Conservation (phyloP, 2,329 filamentous ascomycete species). For the Aureobasidium sp. region DNA sequence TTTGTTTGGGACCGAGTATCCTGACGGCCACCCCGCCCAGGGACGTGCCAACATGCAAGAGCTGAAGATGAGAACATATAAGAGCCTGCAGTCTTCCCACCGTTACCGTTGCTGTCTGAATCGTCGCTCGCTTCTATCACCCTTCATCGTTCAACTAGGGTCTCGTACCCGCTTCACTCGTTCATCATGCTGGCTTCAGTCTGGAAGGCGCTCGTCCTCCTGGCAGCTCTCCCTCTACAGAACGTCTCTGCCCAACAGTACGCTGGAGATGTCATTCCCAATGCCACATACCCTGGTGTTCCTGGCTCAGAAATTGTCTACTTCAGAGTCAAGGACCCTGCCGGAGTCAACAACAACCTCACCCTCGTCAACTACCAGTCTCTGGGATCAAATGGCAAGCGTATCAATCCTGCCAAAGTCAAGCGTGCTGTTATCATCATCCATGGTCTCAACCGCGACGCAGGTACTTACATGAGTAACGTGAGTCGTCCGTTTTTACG, state of each 20-base stretch:
- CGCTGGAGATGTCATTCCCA: constrained; percentile 26
- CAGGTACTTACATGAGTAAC: constrained; percentile 28
- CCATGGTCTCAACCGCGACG: constrained; percentile 30
- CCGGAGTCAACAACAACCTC: constrained; percentile 22
- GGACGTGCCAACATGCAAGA: neutral
- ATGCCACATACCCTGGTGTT: constrained; percentile 24
- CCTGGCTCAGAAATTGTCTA: constrained; percentile 29
- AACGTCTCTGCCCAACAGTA: constrained; percentile 26
- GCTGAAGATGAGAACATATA: constrained; percentile 7
- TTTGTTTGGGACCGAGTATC: neutral
- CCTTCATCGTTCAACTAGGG: neutral
- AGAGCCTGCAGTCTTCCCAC: neutral
- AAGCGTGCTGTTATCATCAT: constrained; percentile 32
- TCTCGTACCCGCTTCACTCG: neutral
- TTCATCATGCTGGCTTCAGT: constrained; percentile 4
- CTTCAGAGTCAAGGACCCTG: constrained; percentile 28
- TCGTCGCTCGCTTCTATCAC: neutral
- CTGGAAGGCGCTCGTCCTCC: constrained; percentile 6
- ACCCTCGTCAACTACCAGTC: constrained; percentile 32
- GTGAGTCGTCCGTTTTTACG: neutral
- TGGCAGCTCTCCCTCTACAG: constrained; percentile 7
- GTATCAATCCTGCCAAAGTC: constrained; percentile 22
- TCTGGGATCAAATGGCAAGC: constrained; percentile 22
- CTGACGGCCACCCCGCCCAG: neutral
- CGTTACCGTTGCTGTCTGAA: constrained; percentile 6